Conservation (phyloP, 2,329 filamentous ascomycete genomes). For the Orbilia brochopaga region DNA sequence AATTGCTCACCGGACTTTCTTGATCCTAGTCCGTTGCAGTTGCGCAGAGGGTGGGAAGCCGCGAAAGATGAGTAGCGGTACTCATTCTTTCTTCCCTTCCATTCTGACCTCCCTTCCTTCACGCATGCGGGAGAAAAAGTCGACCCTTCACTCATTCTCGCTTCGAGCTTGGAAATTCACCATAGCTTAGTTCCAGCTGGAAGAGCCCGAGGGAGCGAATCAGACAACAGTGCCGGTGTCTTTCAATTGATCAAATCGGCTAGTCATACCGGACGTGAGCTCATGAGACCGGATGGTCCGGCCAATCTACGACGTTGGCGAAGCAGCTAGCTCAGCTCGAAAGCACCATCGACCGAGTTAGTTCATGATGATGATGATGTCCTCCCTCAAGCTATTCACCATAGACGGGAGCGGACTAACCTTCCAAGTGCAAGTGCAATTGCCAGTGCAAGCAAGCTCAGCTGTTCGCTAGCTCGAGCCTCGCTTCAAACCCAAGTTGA, state of each 20-base stretch:
- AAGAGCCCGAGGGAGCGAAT: neutral
- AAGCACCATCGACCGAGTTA: neutral
- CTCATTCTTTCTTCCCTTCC: too few species aligned
- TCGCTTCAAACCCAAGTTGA: constrained; percentile 18
- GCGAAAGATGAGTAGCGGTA: too few species aligned
- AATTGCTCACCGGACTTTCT: constrained; percentile 1
- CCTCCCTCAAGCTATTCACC: too few species aligned
- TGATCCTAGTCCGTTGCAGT: neutral
- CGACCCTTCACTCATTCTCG: neutral
- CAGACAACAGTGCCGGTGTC: neutral
- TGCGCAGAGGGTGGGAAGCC: neutral
- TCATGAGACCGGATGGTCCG: constrained; percentile 3
- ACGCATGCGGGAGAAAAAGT: neutral
- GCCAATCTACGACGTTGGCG: neutral
- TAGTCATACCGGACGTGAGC: neutral
- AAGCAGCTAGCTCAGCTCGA: neutral
- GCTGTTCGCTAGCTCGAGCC: constrained; percentile 6
- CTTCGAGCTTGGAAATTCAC: neutral
- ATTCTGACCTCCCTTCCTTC: neutral
- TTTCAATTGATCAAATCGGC: neutral
- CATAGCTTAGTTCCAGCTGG: neutral
- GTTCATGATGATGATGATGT: neutral
- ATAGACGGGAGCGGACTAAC: too few species aligned
- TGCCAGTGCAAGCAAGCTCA: neutral
- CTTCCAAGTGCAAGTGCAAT: neutral